phyloP scores from a whole-genome alignment of 2,329 filamentous ascomycete genomes.

The Penicillium paneum region DNA sequence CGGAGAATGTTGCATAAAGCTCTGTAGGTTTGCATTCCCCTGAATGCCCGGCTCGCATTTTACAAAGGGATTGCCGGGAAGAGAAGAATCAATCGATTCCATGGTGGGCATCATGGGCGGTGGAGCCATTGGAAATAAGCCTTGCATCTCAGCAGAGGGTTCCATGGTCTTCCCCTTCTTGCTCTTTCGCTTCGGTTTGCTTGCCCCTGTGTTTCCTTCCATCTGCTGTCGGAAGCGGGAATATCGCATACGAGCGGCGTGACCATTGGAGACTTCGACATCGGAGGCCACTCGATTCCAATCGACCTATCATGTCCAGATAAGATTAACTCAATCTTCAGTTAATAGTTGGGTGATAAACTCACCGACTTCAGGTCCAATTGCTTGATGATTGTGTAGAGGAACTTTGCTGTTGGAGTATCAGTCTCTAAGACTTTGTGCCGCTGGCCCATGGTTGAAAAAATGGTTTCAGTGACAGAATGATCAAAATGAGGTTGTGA shows the following conservation, averaged over 20 bases:
- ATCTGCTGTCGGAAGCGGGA: conserved; percentile 54
- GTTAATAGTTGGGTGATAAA: background rate
- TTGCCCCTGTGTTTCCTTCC: conserved; percentile 41
- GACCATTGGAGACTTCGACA: conserved; percentile 54
- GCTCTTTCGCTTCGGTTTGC: conserved; percentile 26
- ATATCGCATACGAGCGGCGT: conserved; percentile 57
- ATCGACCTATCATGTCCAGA: conserved; percentile 43
- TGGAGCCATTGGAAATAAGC: conserved; percentile 5
- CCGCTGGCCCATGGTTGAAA: conserved; percentile 35
- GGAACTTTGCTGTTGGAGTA: conserved; percentile 49
- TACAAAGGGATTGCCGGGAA: conserved; percentile 18
- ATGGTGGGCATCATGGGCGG: conserved; percentile 6
- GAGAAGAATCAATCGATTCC: conserved; percentile 12
- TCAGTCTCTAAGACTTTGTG: conserved; percentile 49
- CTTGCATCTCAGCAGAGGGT: conserved; percentile 15
- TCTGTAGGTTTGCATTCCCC: background rate
- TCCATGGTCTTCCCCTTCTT: conserved; percentile 21
- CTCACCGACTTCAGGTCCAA: conserved; percentile 50
- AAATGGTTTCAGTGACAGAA: background rate
- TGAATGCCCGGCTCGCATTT: conserved; percentile 23
- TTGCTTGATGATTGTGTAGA: conserved; percentile 57
- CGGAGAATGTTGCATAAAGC: background rate
- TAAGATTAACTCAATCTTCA: background rate
- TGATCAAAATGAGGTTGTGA: background rate
- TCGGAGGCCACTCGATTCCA: conserved; percentile 52